These are phyloP conservation scores for Leucocoprinus birnbaumii DNA, from an alignment of 768 basidiomycete species.

Conservation along the genomic window DNA sequence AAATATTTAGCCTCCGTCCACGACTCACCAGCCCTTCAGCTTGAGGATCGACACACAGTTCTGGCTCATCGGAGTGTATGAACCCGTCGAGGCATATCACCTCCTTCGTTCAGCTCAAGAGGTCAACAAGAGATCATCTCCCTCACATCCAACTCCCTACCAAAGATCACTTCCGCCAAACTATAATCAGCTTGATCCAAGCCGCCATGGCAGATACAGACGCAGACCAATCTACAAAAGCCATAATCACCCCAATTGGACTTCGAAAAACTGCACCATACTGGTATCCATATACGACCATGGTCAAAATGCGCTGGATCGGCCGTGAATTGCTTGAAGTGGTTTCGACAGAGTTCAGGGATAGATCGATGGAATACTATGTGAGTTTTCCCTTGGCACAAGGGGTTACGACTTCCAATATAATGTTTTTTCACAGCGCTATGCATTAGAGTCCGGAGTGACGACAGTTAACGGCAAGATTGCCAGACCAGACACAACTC, in stretches of 20 bases:
- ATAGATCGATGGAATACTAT: conserved; percentile 94
- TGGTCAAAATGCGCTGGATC: conserved; percentile 90
- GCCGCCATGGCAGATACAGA: conserved; percentile 24
- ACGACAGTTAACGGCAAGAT: conserved; percentile 90
- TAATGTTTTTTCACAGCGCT: conserved; percentile 32
- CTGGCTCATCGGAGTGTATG: background rate
- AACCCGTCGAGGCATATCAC: background rate
- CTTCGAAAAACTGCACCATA: conserved; percentile 84
- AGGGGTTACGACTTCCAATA: background rate
- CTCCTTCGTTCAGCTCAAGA: conserved; percentile 22
- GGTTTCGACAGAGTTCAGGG: conserved; percentile 91
- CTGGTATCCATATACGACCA: conserved; percentile 92
- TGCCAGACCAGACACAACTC: conserved; percentile 75
- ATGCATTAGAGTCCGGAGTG: conserved; percentile 85
- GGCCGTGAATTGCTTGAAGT: conserved; percentile 87
- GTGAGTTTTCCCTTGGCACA: conserved; percentile 45
- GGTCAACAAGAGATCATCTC: conserved; percentile 33
- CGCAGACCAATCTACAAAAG: conserved; percentile 20
- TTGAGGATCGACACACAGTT: too few relatives aligned
- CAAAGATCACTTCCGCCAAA: conserved; percentile 54
- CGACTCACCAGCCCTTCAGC: background rate
- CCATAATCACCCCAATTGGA: conserved; percentile 31
- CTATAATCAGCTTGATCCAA: conserved; percentile 49
- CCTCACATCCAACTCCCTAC: conserved; percentile 47
- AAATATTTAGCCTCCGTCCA: background rate